A percentile compares a stretch with the other conserved stretches of the same genome.
These are phyloP conservation scores for Strobilomyces echinocephalus DNA, from an alignment of 768 basidiomycete genomes.

Conservation along the genomic window DNA sequence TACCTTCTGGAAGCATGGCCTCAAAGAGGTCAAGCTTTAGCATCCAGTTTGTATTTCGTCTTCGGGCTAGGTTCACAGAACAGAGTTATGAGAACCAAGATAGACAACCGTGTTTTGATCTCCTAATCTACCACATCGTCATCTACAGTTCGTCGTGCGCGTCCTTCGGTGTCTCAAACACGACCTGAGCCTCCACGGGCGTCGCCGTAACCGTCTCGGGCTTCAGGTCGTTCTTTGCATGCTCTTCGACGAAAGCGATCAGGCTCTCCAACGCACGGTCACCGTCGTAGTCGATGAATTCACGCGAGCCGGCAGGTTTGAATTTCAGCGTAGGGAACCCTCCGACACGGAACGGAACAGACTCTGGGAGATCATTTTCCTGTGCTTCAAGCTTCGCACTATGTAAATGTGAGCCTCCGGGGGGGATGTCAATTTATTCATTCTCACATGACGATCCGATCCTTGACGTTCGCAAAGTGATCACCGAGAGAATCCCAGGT, in stretches of 20 bases:
- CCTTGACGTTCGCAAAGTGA: conserved; percentile 70
- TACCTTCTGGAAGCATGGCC: conserved; percentile 94
- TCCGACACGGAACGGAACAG: conserved; percentile 78
- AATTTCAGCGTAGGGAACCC: conserved; percentile 98
- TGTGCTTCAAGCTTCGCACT: conserved; percentile 96
- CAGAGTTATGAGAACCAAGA: conserved; percentile 17
- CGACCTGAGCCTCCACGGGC: conserved; percentile 19
- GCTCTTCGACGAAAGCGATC: conserved; percentile 75
- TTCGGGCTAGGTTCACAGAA: conserved; percentile 5
- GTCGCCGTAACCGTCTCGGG: conserved; percentile 26
- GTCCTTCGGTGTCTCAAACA: conserved; percentile 24
- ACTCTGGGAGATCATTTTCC: conserved; percentile 91
- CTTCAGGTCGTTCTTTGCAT: conserved; percentile 70
- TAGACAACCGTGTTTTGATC: conserved; percentile 20
- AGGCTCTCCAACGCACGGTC: conserved; percentile 86
- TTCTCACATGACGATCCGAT: conserved; percentile 73
- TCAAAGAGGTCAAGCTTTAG: conserved; percentile 75
- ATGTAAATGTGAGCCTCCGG: conserved; percentile 9
- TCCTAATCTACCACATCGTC: conserved; percentile 10
- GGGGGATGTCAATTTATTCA: background rate
- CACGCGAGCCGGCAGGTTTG: conserved; percentile 80
- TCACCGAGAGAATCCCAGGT: conserved; percentile 90
- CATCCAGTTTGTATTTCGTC: background rate
- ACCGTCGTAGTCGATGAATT: conserved; percentile 92
- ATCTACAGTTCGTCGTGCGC: conserved; percentile 29